A percentile compares a stretch with the other conserved stretches of the same genome.
These are phyloP conservation scores for Sistotremastrum niveocremeum DNA, from an alignment of 768 basidiomycete species.

Conservation along the genomic window DNA sequence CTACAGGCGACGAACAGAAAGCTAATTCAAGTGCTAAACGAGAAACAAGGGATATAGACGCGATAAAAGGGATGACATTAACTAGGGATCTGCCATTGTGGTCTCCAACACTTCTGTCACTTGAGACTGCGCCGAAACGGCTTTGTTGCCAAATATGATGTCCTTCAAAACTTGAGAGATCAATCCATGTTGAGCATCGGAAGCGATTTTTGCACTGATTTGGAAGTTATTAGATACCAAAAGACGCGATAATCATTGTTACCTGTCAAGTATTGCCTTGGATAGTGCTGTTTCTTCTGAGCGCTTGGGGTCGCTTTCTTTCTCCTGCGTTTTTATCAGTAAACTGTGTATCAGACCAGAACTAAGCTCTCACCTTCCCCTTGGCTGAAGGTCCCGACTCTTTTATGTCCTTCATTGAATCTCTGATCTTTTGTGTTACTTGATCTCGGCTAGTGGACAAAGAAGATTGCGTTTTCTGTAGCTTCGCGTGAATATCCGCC, in stretches of 20 bases:
- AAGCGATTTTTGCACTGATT: conserved; percentile 70
- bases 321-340: not conserved
- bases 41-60: no score
- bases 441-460: conserved; percentile 47
- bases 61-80: no score
- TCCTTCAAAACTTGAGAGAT: conserved; percentile 92
- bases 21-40: no score
- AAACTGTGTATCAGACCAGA: no score
- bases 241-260: not conserved
- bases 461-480: conserved; percentile 52
- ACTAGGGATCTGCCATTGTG: no score
- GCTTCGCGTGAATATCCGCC: conserved; percentile 79
- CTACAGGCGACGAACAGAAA: no score
- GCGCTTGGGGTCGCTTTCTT: not conserved
- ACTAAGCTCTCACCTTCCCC: conserved; percentile 24
- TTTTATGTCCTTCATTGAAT: conserved; percentile 34
- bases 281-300: no score
- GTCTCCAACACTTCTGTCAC: no score
- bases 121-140: no score
- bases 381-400: conserved; percentile 26
- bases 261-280: no score
- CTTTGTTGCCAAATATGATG: conserved; percentile 42
- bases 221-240: not conserved
- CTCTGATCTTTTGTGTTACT: conserved; percentile 20
- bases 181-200: conserved; percentile 87